These are phyloP conservation scores for Rhodofomes roseus DNA, from an alignment of 1,284 basidiomycete genomes.

Conservation along the genomic window DNA sequence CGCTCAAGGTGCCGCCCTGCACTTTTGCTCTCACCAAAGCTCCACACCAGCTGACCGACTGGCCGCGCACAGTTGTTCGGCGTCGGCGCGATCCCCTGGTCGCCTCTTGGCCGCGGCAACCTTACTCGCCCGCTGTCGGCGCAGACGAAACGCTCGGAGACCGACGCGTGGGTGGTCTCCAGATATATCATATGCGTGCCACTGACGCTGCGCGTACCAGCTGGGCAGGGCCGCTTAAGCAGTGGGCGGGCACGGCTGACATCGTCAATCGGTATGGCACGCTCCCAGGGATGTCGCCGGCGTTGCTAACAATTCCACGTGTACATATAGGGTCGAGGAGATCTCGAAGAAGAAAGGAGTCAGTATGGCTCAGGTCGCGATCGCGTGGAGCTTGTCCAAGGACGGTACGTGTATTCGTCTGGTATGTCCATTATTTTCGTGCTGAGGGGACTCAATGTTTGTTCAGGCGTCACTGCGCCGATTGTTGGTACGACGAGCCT, in stretches of 20 bases:
- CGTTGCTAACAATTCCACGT: neutral
- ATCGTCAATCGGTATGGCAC: conserved; percentile 13
- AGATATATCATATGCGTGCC: no score
- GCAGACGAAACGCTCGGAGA: conserved; percentile 22
- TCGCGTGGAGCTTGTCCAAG: conserved; percentile 27
- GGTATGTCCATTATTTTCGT: conserved; percentile 14
- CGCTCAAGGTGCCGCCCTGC: conserved; percentile 21
- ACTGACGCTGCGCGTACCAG: neutral
- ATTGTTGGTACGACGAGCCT: conserved; percentile 51
- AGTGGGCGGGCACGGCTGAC: conserved; percentile 6
- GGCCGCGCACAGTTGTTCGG: conserved; percentile 22
- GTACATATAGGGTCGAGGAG: conserved; percentile 33
- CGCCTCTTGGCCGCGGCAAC: conserved; percentile 36
- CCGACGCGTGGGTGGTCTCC: conserved; percentile 10
- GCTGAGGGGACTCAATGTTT: neutral
- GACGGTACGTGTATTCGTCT: conserved; percentile 24
- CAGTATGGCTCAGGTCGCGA: conserved; percentile 33
- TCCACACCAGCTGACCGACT: neutral
- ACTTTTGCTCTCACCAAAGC: neutral
- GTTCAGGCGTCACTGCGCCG: conserved; percentile 41
- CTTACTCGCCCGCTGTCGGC: conserved; percentile 31
- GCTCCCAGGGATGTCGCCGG: neutral
- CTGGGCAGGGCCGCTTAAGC: conserved; percentile 14
- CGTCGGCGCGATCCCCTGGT: conserved; percentile 41
- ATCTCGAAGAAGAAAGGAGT: conserved; percentile 35